Evolutionary conservation across 2,329 filamentous ascomycete species (phyloP), one percentile per base, ranked within the genome.

Genomic region (Elsinoe batatas): DNA sequence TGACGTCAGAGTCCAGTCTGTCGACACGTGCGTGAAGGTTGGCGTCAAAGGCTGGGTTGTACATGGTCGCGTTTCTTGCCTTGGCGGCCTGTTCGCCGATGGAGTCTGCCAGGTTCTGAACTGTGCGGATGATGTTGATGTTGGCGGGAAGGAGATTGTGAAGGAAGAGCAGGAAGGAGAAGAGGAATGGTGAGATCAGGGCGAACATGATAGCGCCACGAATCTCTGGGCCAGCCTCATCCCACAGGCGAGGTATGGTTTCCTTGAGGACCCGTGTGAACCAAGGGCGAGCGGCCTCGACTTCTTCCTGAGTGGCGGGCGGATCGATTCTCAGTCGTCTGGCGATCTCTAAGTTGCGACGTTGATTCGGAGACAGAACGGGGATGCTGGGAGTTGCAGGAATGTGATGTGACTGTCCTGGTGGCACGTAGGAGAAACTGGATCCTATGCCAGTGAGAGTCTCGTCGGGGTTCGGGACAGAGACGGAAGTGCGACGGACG

Each of bases 211-310:
- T 18, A 20, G 35, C 20, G 20, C 51, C 51, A 17, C 51, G 36
- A 57, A 40, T 13, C 38, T 57, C 13, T 6, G 51, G 10, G 53
- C 18, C 49, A 38, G 32, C 17, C 20, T 38, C 49, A 6, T 26
- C n/a, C 36, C 53, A 37, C 18, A 47, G 53, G 26, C 58, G 58
- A 26, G 51, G 54, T 12, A 60, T 18, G 2, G 58, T 57, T 32
- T 60, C 58, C 17, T 54, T 46, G n/a, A 58, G n/a, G 30, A 60
- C 54, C 5, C 33, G 44, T 2, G 50, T 12, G 20, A 26, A 35
- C 50, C 56, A 57, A 1, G 58, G 58, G 20, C 38, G 49, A 11
- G 58, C 58, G 33, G 58, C 58, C 37, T 55, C 37, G 36, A 57
- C 40, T 20, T 60, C 58, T n/a, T 60, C 42, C 1, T 18, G 26